Evolutionary conservation across 73 alveolate species (phyloP), one percentile per base, ranked within the genome.

Genomic region (Paramecium caudatum): DNA sequence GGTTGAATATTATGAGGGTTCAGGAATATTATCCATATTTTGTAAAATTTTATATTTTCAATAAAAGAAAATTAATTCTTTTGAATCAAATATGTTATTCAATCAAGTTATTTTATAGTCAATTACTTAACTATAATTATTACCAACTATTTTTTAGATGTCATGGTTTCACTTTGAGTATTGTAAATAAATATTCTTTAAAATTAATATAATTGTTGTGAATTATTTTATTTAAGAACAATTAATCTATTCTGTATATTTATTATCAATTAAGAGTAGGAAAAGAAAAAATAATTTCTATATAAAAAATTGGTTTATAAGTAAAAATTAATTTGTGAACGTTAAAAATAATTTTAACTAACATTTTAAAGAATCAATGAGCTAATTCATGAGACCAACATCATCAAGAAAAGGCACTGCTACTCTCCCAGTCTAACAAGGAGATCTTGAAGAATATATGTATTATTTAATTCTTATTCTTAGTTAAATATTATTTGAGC

Each of bases 401-500:
- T 55, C 80, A 55, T 55, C 80, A 55, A 55, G 80, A 21, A 55
- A 55, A 23, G 80, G 80, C 45, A 55, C 80, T 0, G 4, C 15
- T 16, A 74, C 17, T 15, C 88, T 74, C 43, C 88, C 88, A 41
- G 36, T 19, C 1, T 41, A 74, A 45, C 19, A 41, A 74, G 88
- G 88, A 6, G 88, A 74, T 39, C 3, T 74, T 9, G 88, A 74
- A 21, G 88, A 74, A 74, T 74, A 74, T 43, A 74, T 74, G 88
- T 74, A 74, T 5, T 6, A 41, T 9, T 25, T 17, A 15, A 41
- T 15, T 5, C 34, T 41, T 65, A 36, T 8, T 16, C 4, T 45
- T 74, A 74, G 88, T 4, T 45, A 86, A 55, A 78, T 86, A 27
- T 62, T 86, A 61, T 62, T 50, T 65, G 93, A 86, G 12, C 93